Conservation (phyloP, 768 basidiomycete genomes). For the Termitomyces sp. region DNA sequence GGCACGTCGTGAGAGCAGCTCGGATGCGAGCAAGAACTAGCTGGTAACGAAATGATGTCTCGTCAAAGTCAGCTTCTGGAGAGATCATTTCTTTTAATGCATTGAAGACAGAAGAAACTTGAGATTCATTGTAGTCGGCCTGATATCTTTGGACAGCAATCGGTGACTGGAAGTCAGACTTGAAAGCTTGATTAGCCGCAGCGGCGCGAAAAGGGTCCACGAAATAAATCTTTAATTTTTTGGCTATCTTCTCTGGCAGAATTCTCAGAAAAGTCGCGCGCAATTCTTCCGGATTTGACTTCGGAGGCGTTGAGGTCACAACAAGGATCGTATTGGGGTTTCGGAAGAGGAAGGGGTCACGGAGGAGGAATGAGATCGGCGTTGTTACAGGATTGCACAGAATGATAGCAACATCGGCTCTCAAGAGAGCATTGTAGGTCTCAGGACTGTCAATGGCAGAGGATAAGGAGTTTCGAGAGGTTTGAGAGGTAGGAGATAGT, state of each 20-base stretch:
- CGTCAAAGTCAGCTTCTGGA: conserved; percentile 5
- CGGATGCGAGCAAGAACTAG: conserved; percentile 33
- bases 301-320: conserved; percentile 26
- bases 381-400: conserved; percentile 57
- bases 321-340: conserved; percentile 41
- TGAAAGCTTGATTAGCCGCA: conserved; percentile 44
- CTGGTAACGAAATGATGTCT: conserved; percentile 25
- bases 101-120: conserved; percentile 43
- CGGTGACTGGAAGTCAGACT: conserved; percentile 37
- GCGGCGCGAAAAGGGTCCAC: conserved; percentile 59
- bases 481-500: conserved; percentile 16
- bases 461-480: conserved; percentile 4
- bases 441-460: not conserved
- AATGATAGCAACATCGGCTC: conserved; percentile 60
- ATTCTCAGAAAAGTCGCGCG: conserved; percentile 2
- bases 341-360: conserved; percentile 23
- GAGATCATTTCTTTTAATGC: conserved; percentile 27
- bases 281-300: conserved; percentile 10
- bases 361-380: conserved; percentile 36
- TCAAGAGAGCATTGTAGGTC: conserved; percentile 21
- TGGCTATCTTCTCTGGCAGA: conserved; percentile 15
- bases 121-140: conserved; percentile 53
- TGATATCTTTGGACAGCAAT: conserved; percentile 60
- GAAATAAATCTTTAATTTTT: conserved; percentile 30
- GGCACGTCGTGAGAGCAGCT: conserved; percentile 34